phyloP scores from a whole-genome alignment of 2,329 filamentous ascomycete genomes.

The Neodidymelliopsis sp. region DNA sequence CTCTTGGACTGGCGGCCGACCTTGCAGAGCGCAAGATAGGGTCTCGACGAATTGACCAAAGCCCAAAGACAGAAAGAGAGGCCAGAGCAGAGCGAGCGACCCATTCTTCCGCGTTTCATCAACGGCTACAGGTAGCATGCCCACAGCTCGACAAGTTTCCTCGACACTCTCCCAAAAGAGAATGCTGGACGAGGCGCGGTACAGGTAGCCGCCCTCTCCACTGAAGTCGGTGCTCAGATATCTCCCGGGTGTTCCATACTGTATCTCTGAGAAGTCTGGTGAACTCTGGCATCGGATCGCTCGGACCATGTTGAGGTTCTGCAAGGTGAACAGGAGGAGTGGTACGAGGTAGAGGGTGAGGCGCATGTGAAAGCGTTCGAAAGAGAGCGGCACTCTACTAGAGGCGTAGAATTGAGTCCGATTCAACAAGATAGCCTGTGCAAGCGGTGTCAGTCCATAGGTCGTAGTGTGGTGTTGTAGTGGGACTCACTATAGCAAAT shows the following conservation, averaged over 20 bases:
- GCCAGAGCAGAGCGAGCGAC: conserved; percentile 79
- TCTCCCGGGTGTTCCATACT: conserved; percentile 56
- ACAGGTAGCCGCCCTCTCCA: conserved; percentile 72
- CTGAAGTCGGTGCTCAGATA: conserved; percentile 56
- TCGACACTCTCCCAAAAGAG: conserved; percentile 78
- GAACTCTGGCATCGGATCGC: conserved; percentile 90
- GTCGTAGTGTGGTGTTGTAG: neutral
- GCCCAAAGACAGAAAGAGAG: conserved; percentile 72
- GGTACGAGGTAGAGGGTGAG: conserved; percentile 44
- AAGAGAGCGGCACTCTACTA: conserved; percentile 77
- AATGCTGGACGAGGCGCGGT: conserved; percentile 74
- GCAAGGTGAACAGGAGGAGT: conserved; percentile 54
- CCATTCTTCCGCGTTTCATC: conserved; percentile 67
- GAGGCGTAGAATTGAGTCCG: conserved; percentile 93
- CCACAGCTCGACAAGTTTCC: conserved; percentile 75
- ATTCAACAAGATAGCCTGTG: conserved; percentile 81
- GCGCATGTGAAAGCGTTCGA: conserved; percentile 69
- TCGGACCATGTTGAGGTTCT: conserved; percentile 75
- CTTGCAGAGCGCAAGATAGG: conserved; percentile 85
- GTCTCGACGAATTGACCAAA: conserved; percentile 89
- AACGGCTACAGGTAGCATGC: conserved; percentile 69
- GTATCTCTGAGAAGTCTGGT: conserved; percentile 54
- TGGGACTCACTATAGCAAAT: conserved; percentile 70
- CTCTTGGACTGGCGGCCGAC: conserved; percentile 79
- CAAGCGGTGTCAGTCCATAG: conserved; percentile 5